phyloP scores from a whole-genome alignment of 345 rosid species.

The Camelina laxa region DNA sequence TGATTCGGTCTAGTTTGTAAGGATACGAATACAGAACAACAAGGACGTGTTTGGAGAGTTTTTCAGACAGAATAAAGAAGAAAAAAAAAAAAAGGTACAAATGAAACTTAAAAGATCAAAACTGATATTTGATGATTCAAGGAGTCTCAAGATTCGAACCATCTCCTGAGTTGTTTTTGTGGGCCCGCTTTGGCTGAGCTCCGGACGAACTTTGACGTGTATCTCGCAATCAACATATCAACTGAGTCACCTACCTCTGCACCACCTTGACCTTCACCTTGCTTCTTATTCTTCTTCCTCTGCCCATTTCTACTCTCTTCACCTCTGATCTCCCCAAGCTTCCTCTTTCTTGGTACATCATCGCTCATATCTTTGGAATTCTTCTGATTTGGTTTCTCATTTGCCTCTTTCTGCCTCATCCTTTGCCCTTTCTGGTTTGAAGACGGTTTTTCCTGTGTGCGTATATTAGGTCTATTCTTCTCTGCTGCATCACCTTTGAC shows the following conservation, averaged over 20 bases:
- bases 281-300: conserved; percentile 57
- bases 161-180: conserved; percentile 57
- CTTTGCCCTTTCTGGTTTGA: conserved; percentile 42
- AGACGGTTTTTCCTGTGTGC: conserved; percentile 40
- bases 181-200: conserved; percentile 52
- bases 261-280: conserved; percentile 45
- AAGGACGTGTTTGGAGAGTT: not conserved
- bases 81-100: not conserved
- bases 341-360: conserved; percentile 49
- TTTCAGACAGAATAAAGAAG: not conserved
- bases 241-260: conserved; percentile 64
- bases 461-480: conserved; percentile 45
- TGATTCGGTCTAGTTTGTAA: not conserved
- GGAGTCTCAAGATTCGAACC: conserved; percentile 58
- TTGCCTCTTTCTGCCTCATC: conserved; percentile 39
- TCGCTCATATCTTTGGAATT: conserved; percentile 32
- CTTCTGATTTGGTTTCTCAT: conserved; percentile 34
- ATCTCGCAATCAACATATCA: conserved; percentile 69
- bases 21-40: not conserved
- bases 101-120: not conserved
- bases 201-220: conserved; percentile 69
- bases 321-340: conserved; percentile 44
- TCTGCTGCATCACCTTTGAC: conserved; percentile 39
- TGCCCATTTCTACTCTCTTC: conserved; percentile 42
- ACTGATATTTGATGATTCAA: conserved; percentile 5